Conservation (phyloP, 352 stramenopile species). For the Globisporangium middletonii region DNA sequence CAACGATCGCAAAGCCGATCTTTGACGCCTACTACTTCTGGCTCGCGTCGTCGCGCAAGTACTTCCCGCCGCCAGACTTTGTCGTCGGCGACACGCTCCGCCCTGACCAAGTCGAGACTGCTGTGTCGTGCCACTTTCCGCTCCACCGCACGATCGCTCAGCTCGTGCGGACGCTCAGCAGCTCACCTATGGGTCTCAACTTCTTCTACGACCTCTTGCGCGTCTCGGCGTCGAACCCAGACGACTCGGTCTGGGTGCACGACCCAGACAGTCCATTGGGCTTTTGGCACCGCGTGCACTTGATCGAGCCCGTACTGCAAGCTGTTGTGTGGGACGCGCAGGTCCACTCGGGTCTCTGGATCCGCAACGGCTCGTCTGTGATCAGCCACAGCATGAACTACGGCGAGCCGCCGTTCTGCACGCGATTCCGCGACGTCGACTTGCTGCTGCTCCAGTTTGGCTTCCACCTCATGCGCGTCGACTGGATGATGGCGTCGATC, state of each 20-base stretch:
- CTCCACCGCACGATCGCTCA: slow-evolving; percentile 73
- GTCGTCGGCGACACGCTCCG: slow-evolving; percentile 47
- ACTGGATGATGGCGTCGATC: slow-evolving; percentile 77
- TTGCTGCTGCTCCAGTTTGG: slow-evolving; percentile 76
- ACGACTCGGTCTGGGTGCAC: slow-evolving; percentile 54
- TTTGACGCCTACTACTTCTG: slow-evolving; percentile 79
- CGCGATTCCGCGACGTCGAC: slow-evolving; percentile 78
- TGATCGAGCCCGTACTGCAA: slow-evolving; percentile 75
- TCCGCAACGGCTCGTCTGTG: slow-evolving; percentile 79
- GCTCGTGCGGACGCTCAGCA: slow-evolving; percentile 61
- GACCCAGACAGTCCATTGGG: slow-evolving; percentile 47
- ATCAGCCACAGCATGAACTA: slow-evolving; percentile 90
- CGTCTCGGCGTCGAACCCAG: slow-evolving; percentile 15
- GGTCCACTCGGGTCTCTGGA: slow-evolving; percentile 79
- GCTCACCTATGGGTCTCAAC: slow-evolving; percentile 45
- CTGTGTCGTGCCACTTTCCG: slow-evolving; percentile 76
- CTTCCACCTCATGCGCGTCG: slow-evolving; percentile 61
- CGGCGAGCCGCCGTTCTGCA: slow-evolving; percentile 81
- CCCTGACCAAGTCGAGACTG: slow-evolving; percentile 48
- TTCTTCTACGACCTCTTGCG: slow-evolving; percentile 54
- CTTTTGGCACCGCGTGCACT: slow-evolving; percentile 77
- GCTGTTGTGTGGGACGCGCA: slow-evolving; percentile 86
- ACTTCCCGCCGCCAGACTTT: slow-evolving; percentile 66
- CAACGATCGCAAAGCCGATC: slow-evolving; percentile 53
- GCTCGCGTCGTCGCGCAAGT: slow-evolving; percentile 65